These are phyloP conservation scores for Arthrobotrys conoides DNA, from an alignment of 2,329 filamentous ascomycete genomes.

Conservation along the genomic window DNA sequence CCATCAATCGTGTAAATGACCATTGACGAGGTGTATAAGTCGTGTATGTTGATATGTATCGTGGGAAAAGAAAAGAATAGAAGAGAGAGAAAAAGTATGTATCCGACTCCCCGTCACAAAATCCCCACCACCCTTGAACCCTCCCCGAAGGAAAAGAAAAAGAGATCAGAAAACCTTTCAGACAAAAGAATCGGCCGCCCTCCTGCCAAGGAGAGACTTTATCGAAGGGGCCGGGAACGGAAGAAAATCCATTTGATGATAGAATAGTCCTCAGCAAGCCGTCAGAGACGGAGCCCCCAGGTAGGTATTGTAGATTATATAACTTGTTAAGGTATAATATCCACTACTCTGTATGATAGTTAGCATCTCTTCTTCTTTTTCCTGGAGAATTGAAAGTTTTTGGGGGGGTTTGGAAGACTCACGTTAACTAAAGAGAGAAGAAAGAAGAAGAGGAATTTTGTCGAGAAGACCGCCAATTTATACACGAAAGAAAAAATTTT, in stretches of 20 bases:
- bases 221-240: conserved; percentile 64
- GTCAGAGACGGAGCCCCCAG: conserved; percentile 63
- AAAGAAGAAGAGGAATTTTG: conserved; percentile 29
- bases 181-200: conserved; percentile 53
- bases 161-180: conserved; percentile 36
- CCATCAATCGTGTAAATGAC: too few species aligned
- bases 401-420: conserved; percentile 42
- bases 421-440: conserved; percentile 60
- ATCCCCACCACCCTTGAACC: conserved; percentile 32
- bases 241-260: conserved; percentile 62
- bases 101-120: conserved; percentile 56
- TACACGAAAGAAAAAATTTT: conserved; percentile 39
- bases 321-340: conserved; percentile 63
- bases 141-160: conserved; percentile 23
- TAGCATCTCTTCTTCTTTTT: conserved; percentile 30
- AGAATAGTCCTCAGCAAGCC: conserved; percentile 64
- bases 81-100: conserved; percentile 32
- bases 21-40: too few species aligned
- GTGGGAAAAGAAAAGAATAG: background rate
- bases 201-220: conserved; percentile 61
- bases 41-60: too few species aligned
- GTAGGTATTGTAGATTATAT: conserved; percentile 60
- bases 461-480: conserved; percentile 45
- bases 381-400: conserved; percentile 6
- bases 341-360: conserved; percentile 49